Conservation (phyloP, 495 filamentous ascomycete genomes). For the Aspergillus diversus region DNA sequence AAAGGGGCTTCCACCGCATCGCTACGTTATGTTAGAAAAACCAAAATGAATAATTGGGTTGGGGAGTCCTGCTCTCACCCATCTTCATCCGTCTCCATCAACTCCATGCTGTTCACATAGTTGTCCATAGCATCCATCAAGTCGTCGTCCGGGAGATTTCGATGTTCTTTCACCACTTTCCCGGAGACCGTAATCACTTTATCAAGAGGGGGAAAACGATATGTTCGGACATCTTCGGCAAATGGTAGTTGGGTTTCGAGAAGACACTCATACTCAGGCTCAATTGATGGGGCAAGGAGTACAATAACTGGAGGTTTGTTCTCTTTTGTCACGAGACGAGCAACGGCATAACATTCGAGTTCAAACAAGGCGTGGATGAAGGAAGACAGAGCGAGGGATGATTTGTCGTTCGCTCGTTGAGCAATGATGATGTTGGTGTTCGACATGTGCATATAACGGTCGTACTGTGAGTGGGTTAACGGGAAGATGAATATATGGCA, state of each 20-base stretch:
- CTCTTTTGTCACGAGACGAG: conserved; percentile 82
- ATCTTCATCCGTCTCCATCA: conserved; percentile 70
- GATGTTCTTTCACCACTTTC: conserved; percentile 79
- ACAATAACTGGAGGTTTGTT: conserved; percentile 74
- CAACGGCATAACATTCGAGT: conserved; percentile 83
- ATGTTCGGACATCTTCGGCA: conserved; percentile 85
- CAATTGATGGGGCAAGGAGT: conserved; percentile 81
- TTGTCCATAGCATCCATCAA: conserved; percentile 80
- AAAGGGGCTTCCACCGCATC: conserved; percentile 67
- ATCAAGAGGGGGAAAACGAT: conserved; percentile 89
- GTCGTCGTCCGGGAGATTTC: conserved; percentile 78
- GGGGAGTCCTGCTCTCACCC: conserved; percentile 53
- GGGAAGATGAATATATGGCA: background rate
- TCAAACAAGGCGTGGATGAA: conserved; percentile 88
- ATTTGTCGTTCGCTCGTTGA: conserved; percentile 71
- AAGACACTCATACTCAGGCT: conserved; percentile 82
- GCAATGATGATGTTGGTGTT: conserved; percentile 74
- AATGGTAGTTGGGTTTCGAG: conserved; percentile 94
- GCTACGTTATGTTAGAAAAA: conserved; percentile 39
- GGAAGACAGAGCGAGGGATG: conserved; percentile 82
- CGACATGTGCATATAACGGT: conserved; percentile 83
- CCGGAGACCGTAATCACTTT: conserved; percentile 88
- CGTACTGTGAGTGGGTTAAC: conserved; percentile 58
- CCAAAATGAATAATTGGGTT: background rate
- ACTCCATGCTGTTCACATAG: conserved; percentile 93